Evolutionary conservation across 1,139 yeast genomes (phyloP), one percentile per base, ranked within the genome.

Genomic region (Candida sp.): DNA sequence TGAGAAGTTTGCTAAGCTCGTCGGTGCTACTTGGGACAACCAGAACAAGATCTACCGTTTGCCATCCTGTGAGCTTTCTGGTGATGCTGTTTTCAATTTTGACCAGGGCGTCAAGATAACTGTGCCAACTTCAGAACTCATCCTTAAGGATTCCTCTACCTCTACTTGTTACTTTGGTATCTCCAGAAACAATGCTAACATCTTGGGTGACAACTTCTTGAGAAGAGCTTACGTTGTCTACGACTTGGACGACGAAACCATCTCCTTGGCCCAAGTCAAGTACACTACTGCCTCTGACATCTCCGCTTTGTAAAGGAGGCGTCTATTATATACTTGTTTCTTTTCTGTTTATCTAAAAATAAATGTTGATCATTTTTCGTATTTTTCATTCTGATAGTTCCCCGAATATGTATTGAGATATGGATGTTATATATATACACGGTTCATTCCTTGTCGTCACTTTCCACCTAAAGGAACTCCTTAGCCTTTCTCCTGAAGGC

Each of bases 401-500:
- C 26, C 27, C 8, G 42, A 38, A 38, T 38, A 38, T 38, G 42
- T 38, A 38, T 38, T 38, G 32, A 31, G 11, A 17, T 31, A 41
- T 31, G 44, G 7, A 33, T 17, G 30, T 11, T 26, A 38, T 38
- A 26, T 38, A 38, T 26, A 38, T 26, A 38, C 30, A 26, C 38
- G 38, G 38, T 12, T 34, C 38, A 26, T 26, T 37, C 40, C 23
- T 25, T 17, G 17, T 25, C 11, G 5, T 37, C 25, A 25, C n/a
- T 37, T 35, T 17, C 22, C 12, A 17, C 2, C 49, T 58, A 88
- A 70, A 91, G 76, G 65, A 91, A 92, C 64, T 88, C 94, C 69
- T 84, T 84, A 23, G 93, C 81, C 76, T 91, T 92, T 75, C 96
- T 86, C 65, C 86, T 84, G 75, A 88, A 94, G 28, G 96, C 94